Base-by-base conservation (phyloP, 768 basidiomycete species). In the Lactarius sanguifluus region DNA sequence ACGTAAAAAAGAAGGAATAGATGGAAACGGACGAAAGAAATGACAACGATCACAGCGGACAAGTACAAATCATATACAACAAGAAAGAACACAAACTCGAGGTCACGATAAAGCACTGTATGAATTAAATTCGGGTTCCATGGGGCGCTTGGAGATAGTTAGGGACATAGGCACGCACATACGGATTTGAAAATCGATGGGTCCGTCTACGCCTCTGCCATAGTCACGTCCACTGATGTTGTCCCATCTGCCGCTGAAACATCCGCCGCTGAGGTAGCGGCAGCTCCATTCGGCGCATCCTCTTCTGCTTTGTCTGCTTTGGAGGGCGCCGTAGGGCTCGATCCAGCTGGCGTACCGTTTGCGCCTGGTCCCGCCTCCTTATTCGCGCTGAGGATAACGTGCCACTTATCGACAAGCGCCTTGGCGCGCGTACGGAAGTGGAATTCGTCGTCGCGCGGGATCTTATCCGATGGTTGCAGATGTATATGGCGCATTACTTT, bases 401-500 rank as follows among this genome's bases (percentile, higher is more conserved):
- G 85, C 89, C 89, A 90, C 70, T 84, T 85, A 67, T 87, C 82
- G 67, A 92, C 87, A 20, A 94, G 80, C 30, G 81, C 83, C 69
- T 83, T 81, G 15, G 90, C 87, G 30, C 92, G 86, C 8, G 86
- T 82, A 38, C 85, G 83, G 80, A 94, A 90, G 68, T 87, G 82
- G 80, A 86, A 84, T 72, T 92, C 86, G 58, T 85, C 82, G 68
- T 86, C 81, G 45, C 79, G 79, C 5, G 91, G 90, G 23, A 92
- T 84, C 71, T 80, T 83, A 20, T 81, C 80, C 41, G 79, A 76
- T 6, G 75, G 54, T 9, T 91, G 81, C 8, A 82, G 80, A 32
- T 87, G 80, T 71, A 95, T 91, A 77, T 92, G 91, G 71, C 91
- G 90, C 90, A 95, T 92, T 40, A 95, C 92, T 79, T 90, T 89